Evolutionary conservation across 1,139 yeast species (phyloP), one percentile per base, ranked within the genome.

Genomic region (Protomyces lactucae-debilis): DNA sequence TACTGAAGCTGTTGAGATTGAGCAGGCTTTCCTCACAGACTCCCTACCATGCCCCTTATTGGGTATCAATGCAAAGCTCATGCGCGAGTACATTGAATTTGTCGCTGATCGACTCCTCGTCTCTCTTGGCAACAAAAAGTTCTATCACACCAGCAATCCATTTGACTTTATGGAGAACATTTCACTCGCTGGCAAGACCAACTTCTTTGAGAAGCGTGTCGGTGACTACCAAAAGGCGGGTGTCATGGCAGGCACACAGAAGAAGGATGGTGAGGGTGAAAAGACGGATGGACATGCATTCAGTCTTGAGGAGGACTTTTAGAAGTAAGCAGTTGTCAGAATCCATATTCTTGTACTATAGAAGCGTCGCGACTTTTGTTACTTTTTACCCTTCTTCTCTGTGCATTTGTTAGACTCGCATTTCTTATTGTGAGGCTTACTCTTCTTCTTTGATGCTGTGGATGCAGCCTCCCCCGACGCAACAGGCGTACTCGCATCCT

Each of bases 171-270:
- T 93, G 99, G 99, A 93, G 80, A 91, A 91, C 81, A 91, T 91
- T 73, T 91, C 98, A 28, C 84, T 93, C 72, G 95, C 97, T 67
- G 99, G 99, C 78, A 93, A 93, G 84, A 92, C 99, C 72, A 93
- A 93, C 82, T 93, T 95, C 84, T 93, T 93, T 75, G 99, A 93
- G 83, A 93, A 93, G 85, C 88, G 98, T 79, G 99, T 93, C 68
- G 88, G 96, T 67, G 99, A 95, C 78, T 95, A 95, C 80, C 97
- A 93, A 80, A 93, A 93, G 82, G 98, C 98, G 65, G 98, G 98
- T 80, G 99, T 93, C 73, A 93, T 93, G 95, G 91, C 87, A 65
- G 78, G 79, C 59, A 74, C 82, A 60, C 81, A 77, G 67, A 72
- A 77, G 59, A 76, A 75, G 66, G 72, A 74, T 54, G 77, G 73